Conservation (phyloP, 257 asterid species). For the Primulina huaijiensis region DNA sequence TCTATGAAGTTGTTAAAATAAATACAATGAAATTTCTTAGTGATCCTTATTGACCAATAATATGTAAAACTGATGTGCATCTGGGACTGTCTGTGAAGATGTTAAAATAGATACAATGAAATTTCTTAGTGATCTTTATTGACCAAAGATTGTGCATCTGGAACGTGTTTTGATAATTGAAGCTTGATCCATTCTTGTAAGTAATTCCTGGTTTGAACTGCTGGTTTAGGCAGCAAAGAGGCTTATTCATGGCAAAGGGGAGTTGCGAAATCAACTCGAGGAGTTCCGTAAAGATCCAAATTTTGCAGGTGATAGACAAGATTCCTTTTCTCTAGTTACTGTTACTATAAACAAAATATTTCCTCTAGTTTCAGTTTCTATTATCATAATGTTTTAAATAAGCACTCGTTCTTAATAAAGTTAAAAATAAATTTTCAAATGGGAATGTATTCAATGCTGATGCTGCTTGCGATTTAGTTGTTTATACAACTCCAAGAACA, state of each 20-base stretch:
- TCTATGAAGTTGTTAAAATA: neutral
- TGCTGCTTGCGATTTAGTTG: conserved; percentile 6
- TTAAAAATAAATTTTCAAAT: conserved; percentile 6
- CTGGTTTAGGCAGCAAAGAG: conserved; percentile 83
- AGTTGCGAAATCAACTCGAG: conserved; percentile 64
- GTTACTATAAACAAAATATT: conserved; percentile 9
- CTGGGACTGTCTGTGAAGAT: neutral
- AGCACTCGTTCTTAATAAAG: conserved; percentile 7
- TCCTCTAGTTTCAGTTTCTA: neutral
- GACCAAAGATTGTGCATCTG: conserved; percentile 3
- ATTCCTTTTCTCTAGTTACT: conserved; percentile 26
- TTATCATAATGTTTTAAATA: conserved; percentile 12
- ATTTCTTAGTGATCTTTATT: neutral
- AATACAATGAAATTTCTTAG: neutral
- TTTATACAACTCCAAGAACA: neutral
- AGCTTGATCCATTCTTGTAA: conserved; percentile 15
- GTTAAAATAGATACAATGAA: neutral
- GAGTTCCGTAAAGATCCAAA: conserved; percentile 62
- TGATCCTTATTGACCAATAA: too few relatives aligned
- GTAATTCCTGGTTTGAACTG: conserved; percentile 15
- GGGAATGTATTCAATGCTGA: neutral
- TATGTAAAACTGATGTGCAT: conserved; percentile 7
- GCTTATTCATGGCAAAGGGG: conserved; percentile 66
- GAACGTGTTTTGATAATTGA: conserved; percentile 9
- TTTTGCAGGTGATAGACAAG: conserved; percentile 50